phyloP scores from a whole-genome alignment of 768 basidiomycete genomes.

The Cystofilobasidium ferigula region DNA sequence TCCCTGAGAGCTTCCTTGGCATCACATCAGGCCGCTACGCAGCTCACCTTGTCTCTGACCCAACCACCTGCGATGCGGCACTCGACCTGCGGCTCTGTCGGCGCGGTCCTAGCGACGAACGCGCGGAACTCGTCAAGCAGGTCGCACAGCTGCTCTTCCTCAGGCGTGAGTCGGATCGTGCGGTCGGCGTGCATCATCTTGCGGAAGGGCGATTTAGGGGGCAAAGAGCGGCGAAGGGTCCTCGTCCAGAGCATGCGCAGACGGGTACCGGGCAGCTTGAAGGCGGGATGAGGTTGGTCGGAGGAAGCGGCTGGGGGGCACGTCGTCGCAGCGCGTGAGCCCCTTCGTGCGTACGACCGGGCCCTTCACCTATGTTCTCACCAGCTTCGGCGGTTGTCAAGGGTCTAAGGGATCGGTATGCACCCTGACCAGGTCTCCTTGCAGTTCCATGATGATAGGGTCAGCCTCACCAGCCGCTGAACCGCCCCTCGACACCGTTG shows the following conservation, averaged over 20 bases:
- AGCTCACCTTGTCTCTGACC: conserved; percentile 89
- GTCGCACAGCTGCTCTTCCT: conserved; percentile 58
- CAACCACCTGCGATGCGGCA: conserved; percentile 96
- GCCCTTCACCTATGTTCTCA: no score
- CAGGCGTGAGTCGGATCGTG: conserved; percentile 23
- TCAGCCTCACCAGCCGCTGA: conserved; percentile 30
- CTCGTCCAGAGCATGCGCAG: not conserved
- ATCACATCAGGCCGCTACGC: not conserved
- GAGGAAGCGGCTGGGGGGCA: no score
- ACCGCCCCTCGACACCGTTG: conserved; percentile 50
- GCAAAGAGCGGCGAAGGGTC: not conserved
- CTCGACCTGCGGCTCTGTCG: conserved; percentile 45
- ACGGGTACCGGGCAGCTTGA: no score
- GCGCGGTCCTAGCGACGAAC: conserved; percentile 45
- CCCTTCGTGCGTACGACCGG: no score
- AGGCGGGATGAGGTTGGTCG: no score
- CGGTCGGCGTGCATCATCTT: conserved; percentile 13
- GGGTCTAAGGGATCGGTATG: no score
- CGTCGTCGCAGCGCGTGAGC: no score
- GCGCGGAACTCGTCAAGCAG: conserved; percentile 70
- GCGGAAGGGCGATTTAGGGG: not conserved
- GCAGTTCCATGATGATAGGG: no score
- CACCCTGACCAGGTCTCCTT: no score
- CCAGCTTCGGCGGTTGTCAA: no score
- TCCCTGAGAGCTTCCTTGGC: not conserved